Base-by-base conservation (phyloP, 2,329 filamentous ascomycete species). In the Sporothrix schenckii region DNA sequence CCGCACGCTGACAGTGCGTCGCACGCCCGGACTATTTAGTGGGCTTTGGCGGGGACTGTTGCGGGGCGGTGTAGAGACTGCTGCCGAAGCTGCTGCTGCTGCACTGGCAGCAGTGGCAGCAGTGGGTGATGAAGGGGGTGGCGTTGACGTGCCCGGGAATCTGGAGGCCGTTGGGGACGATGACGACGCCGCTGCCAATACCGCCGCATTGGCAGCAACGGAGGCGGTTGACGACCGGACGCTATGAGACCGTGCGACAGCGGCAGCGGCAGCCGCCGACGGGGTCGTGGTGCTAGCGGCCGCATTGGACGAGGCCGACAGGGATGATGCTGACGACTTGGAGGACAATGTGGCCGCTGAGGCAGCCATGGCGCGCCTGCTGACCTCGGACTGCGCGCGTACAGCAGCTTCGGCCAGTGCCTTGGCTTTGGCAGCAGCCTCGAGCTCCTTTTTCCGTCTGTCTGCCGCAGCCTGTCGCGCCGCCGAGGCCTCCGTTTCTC, bases 401-500 rank as follows among this genome's bases (percentile, higher is more conserved):
- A 78, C 77, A 41, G 75, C 76, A 21, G 77, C 78, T 69, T 79
- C 77, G 60, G 79, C 76, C 69, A 80, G 77, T 65, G 78, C 78
- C 76, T 86, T 80, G 71, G 82, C 77, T 73, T 80, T 78, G 70
- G 82, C 80, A 66, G 81, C 81, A 71, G 80, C 80, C 74, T 86
- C 82, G 76, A 84, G 78, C 73, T 86, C 84, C 76, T 82, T 82
- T 75, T 80, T 85, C 72, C 83, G 81, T 74, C 83, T 85, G 72
- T 88, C 85, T 27, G 84, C 85, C 47, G 85, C 85, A 67, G 81
- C 81, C 77, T 84, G 81, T 76, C 84, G 83, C 67, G 83, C 84
- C 70, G 85, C 84, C n/a, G 82, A 80, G 71, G 86, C 89, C 76
- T 92, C 89, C 75, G 83, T 91, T 76, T 92, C 91, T 73, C 90